Percentiles rank a stretch among this genome's conserved stretches.
phyloP scores from a whole-genome alignment of 192 early-diverging fungal species.

The Coemansia sp. region DNA sequence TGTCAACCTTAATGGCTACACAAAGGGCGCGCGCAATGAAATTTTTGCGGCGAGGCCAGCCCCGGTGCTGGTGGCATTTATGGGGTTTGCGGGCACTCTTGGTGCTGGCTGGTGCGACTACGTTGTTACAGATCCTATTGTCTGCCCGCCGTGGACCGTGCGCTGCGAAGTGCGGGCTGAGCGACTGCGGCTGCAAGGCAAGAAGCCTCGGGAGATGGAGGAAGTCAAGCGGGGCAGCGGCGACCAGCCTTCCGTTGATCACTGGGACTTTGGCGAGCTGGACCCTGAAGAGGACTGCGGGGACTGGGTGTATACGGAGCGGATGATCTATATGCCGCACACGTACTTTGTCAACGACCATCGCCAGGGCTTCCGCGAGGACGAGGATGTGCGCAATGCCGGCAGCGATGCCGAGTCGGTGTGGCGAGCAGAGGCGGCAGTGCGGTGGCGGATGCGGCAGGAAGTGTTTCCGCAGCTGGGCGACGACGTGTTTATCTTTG shows the following conservation, averaged over 20 bases:
- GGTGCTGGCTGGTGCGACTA: conserved; percentile 85
- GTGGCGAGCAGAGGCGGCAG: conserved; percentile 79
- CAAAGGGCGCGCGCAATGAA: conserved; percentile 93
- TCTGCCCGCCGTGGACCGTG: conserved; percentile 70
- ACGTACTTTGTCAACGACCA: conserved; percentile 96
- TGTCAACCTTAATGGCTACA: conserved; percentile 94
- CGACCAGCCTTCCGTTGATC: not conserved
- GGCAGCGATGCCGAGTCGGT: conserved; percentile 38
- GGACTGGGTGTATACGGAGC: conserved; percentile 82
- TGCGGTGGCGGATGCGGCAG: conserved; percentile 78
- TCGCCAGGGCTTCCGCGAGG: conserved; percentile 83
- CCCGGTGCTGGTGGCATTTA: conserved; percentile 85
- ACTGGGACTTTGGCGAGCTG: conserved; percentile 50
- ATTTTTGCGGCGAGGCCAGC: conserved; percentile 89
- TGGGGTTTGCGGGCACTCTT: conserved; percentile 93
- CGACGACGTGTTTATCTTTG: conserved; percentile 87
- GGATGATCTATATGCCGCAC: conserved; percentile 87
- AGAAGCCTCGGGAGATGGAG: conserved; percentile 27
- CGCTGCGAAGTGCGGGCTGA: conserved; percentile 58
- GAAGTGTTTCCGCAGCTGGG: conserved; percentile 79
- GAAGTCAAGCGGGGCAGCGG: conserved; percentile 9
- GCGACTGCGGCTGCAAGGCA: conserved; percentile 23
- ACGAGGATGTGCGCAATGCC: conserved; percentile 54
- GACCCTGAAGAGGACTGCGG: conserved; percentile 41
- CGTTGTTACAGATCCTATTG: conserved; percentile 73